Conservation (phyloP, 169 alveolate species). For the Miamiensis avidus region DNA sequence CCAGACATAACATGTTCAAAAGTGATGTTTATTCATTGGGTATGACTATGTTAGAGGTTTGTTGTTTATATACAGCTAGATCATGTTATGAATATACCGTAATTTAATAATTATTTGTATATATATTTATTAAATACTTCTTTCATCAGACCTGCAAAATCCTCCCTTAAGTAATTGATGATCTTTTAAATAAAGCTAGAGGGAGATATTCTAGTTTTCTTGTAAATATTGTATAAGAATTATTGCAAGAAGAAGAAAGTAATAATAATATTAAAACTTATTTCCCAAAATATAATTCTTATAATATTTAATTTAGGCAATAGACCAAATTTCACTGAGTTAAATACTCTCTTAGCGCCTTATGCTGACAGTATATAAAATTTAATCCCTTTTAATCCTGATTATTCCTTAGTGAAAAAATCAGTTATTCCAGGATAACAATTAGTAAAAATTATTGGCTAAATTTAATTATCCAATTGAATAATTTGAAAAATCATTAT, state of each 20-base stretch:
- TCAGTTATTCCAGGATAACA: too few species aligned
- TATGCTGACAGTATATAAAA: neutral
- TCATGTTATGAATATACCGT: neutral
- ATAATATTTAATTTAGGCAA: neutral
- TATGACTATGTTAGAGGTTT: conserved; percentile 45
- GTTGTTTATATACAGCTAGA: neutral
- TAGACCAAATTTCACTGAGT: neutral
- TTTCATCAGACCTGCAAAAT: conserved; percentile 1
- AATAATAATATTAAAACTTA: too few species aligned
- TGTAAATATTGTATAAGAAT: conserved; percentile 13
- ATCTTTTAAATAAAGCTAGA: conserved; percentile 9
- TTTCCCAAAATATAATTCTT: too few species aligned
- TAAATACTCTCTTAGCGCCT: neutral
- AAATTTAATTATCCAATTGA: too few species aligned
- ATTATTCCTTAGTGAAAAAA: too few species aligned
- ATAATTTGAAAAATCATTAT: too few species aligned
- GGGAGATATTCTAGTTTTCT: conserved; percentile 18
- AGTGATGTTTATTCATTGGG: conserved; percentile 62
- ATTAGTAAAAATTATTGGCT: too few species aligned
- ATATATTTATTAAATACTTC: too few species aligned
- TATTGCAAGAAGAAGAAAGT: conserved; percentile 3
- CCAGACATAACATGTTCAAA: conserved; percentile 47
- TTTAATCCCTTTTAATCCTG: neutral
- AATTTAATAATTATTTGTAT: too few species aligned
- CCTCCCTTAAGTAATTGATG: neutral